Evolutionary conservation across 768 basidiomycete genomes (phyloP), one percentile per base, ranked within the genome.

Genomic region (Fomitopsis pulvina): DNA sequence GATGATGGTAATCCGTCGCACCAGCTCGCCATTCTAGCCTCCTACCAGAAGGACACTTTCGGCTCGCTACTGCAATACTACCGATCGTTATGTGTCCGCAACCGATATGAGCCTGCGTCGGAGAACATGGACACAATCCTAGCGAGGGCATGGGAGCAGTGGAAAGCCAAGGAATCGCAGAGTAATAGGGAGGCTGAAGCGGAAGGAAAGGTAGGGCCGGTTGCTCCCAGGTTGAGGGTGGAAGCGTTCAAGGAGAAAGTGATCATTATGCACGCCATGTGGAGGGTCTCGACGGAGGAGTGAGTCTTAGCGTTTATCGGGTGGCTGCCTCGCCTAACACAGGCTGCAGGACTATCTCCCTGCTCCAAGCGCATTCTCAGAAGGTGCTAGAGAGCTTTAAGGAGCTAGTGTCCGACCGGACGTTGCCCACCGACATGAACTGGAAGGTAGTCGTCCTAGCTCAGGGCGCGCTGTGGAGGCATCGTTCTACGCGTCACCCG

Each of bases 1-100:
- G 75, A 85, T 48, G 90, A 95, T 56, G 96, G 95, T 56, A 94
- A 97, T 60, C 80, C 96, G 0, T 95, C 87, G 18, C 95, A 98
- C 64, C 96, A 98, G 66, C 81, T 98, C 18, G 96, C 95, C 3
- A 94, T 97, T 52, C 78, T 97, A 27, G 79, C 92, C 2, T 82
- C 85, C 4, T 94, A 96, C 65, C 75, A 85, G 57, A 76, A 78
- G 53, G 92, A 98, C 66, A 72, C 78, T n/a, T 92, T 95, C 59
- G 68, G 72, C 27, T 84, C 89, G 26, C 70, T 91, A 8, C 77
- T 87, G 45, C 86, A 92, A 66, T 95, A 97, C 65, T 93, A 93
- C 63, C 85, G 92, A 26, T 89, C 95, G 1, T 73, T 98, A 11
- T 94, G 92, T 59, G 89, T 92, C 29, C 77, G 78, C 32, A 78